phyloP scores from a whole-genome alignment of 345 rosid species.

The Rhodomyrtus tomentosa region DNA sequence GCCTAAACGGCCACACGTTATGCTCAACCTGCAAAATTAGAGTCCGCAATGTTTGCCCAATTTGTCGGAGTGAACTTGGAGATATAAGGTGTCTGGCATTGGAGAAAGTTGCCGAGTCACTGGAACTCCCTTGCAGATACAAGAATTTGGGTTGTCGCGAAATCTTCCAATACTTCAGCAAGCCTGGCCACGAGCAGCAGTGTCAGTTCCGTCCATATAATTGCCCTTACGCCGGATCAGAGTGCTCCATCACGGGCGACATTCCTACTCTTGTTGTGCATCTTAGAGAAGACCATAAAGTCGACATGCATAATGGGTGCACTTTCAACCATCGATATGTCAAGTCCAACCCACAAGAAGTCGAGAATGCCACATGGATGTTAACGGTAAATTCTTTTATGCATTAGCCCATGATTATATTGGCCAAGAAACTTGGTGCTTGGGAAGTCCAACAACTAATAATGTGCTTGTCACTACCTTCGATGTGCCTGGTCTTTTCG shows the following conservation, averaged over 20 bases:
- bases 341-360: conserved; percentile 71
- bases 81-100: conserved; percentile 55
- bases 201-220: conserved; percentile 49
- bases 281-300: conserved; percentile 73
- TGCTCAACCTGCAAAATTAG: conserved; percentile 53
- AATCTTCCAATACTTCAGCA: conserved; percentile 48
- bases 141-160: conserved; percentile 46
- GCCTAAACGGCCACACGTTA: conserved; percentile 53
- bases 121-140: conserved; percentile 53
- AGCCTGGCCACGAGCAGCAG: conserved; percentile 50
- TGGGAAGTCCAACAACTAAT: neutral
- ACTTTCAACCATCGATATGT: conserved; percentile 75
- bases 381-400: conserved; percentile 32
- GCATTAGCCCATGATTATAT: neutral
- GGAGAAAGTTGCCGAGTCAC: conserved; percentile 56
- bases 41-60: conserved; percentile 43
- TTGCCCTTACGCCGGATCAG: conserved; percentile 76
- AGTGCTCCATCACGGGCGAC: conserved; percentile 56
- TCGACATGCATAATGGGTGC: conserved; percentile 76
- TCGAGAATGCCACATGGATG: conserved; percentile 82
- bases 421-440: neutral
- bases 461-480: neutral
- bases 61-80: conserved; percentile 53
- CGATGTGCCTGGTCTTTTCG: neutral
- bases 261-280: conserved; percentile 51